Percentiles rank a stretch among this genome's conserved stretches.
Conservation (phyloP, 192 early-diverging fungal genomes). For the Spinellus fusiger region DNA sequence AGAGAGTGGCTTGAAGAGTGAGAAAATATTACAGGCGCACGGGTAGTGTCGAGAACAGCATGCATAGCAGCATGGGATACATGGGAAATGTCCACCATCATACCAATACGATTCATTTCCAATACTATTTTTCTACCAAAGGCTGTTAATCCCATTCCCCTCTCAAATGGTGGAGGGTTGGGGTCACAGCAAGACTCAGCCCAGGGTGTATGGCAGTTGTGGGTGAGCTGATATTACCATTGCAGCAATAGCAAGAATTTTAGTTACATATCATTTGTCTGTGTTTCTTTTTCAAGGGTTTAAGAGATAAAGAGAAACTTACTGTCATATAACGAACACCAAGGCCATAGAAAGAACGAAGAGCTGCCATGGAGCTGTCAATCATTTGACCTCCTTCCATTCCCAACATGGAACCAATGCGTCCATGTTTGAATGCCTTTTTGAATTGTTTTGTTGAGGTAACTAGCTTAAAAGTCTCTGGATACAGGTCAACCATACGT, state of each 20-base stretch:
- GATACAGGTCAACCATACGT: constrained; percentile 43
- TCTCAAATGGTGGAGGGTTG: constrained; percentile 32
- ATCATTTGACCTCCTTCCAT: constrained; percentile 66
- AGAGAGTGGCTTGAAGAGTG: constrained; percentile 50
- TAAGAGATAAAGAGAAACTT: background rate
- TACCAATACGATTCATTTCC: constrained; percentile 68
- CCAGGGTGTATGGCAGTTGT: constrained; percentile 59
- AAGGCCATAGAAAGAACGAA: constrained; percentile 49
- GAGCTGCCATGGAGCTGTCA: constrained; percentile 45
- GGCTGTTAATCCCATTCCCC: constrained; percentile 43
- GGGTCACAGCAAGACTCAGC: constrained; percentile 41
- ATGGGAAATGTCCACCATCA: constrained; percentile 65
- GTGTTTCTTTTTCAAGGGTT: background rate
- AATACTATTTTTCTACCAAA: constrained; percentile 48
- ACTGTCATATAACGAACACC: constrained; percentile 64
- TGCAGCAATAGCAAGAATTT: background rate
- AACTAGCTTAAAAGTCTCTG: constrained; percentile 42
- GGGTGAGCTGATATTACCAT: constrained; percentile 37
- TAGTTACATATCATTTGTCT: background rate
- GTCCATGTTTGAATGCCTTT: constrained; percentile 29
- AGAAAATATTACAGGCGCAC: constrained; percentile 57
- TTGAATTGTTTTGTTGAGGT: constrained; percentile 37
- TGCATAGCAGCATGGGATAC: constrained; percentile 57
- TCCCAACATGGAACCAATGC: constrained; percentile 58
- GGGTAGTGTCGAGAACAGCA: constrained; percentile 40